Evolutionary conservation across 2,329 filamentous ascomycete genomes (phyloP), one percentile per base, ranked within the genome.

Genomic region (Fusarium ramigenum): DNA sequence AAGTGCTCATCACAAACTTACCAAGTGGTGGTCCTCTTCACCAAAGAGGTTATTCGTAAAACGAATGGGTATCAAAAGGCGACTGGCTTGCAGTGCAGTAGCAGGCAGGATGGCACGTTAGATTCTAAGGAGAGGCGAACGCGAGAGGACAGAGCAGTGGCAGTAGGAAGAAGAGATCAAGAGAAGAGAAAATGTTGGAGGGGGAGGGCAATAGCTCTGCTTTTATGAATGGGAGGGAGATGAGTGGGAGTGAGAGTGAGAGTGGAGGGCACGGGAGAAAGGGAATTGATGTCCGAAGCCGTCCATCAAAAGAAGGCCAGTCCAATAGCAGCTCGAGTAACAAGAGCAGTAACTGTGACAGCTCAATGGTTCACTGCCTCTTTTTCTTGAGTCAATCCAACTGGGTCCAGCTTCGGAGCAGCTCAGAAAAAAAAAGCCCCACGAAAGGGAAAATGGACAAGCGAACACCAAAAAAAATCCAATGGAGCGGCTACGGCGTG

Each of bases 11-110:
- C 23, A 57, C 57, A 56, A 30, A 80, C 78, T 79, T 79, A 79
- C 78, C 78, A 76, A 69, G 58, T 53, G 53, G 63, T 64, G 63
- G 56, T 70, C 69, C 66, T 72, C 72, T 68, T 65, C 46, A 69
- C 63, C 60, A 60, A 40, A 73, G 67, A 76, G 66, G 66, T 49
- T 62, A 61, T 70, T 72, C 63, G 69, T 67, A 47, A 68, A 72
- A 54, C 58, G 63, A 60, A 66, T 68, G 69, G 75, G 74, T 70
- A 74, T 78, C 70, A 73, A 75, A 73, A 71, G 63, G 67, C 69
- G 69, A 75, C 76, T 80, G 72, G 73, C 76, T 79, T 69, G 75
- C 75, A 78, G 70, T 70, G 72, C 75, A 78, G 67, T 72, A 68
- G 62, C 42, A 47, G 23, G 68, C 59, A 66, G 64, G 44, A 53